A percentile compares a stretch with the other conserved stretches of the same genome.
These are phyloP conservation scores for Colletotrichum costaricense DNA, from an alignment of 2,329 filamentous ascomycete genomes.

Conservation along the genomic window DNA sequence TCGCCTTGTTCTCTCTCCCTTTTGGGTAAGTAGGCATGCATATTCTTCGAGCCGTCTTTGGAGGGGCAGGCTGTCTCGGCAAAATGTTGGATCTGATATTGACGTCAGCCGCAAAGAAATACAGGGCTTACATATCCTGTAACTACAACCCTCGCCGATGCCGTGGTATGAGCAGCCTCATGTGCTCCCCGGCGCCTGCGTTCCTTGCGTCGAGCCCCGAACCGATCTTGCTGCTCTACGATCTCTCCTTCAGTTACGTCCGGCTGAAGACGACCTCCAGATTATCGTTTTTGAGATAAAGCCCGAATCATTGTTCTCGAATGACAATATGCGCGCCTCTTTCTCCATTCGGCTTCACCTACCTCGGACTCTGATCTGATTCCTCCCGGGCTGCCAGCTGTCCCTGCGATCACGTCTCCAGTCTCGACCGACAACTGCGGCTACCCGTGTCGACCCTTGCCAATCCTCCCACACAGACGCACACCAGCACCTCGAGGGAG, in stretches of 20 bases:
- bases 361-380: background rate
- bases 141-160: background rate
- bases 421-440: constrained; percentile 19
- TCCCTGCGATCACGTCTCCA: constrained; percentile 21
- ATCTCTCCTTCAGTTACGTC: background rate
- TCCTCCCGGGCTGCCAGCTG: background rate
- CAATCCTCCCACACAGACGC: constrained; percentile 20
- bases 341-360: background rate
- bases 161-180: background rate
- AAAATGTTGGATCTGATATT: background rate
- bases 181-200: background rate
- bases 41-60: background rate
- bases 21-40: constrained; percentile 15
- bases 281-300: constrained; percentile 1
- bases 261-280: background rate
- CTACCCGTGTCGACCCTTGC: constrained; percentile 22
- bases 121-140: background rate
- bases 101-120: constrained; percentile 25
- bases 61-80: background rate
- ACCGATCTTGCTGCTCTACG: background rate
- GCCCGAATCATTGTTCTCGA: background rate
- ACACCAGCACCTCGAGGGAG: constrained; percentile 18
- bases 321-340: background rate
- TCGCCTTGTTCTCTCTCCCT: constrained; percentile 29
- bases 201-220: background rate